Evolutionary conservation across 164 flowering plant species (phyloP), one percentile per base, ranked within the genome.

Genomic region (Platanus orientalis): DNA sequence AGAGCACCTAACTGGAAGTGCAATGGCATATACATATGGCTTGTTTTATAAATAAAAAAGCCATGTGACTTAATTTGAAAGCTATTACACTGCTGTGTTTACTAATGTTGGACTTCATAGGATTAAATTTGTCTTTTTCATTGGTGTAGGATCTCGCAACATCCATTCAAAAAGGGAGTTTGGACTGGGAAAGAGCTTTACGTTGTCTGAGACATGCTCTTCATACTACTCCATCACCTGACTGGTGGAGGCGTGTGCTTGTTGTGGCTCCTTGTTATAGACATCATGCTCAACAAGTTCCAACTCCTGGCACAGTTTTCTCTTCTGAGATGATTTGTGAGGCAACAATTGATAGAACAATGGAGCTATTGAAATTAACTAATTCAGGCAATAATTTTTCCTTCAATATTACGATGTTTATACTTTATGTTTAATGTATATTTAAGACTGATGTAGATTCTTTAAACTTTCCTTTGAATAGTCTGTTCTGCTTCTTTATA

Each of bases 231-330:
- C 99, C 99, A 69, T 95, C 99, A 48, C 97, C 97, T 30, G 99
- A 95, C 61, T 95, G 99, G 99, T 95, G 99, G 99, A 88, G 85
- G 70, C 93, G 99, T 51, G 96, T 95, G 69, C 87, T 95, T 64
- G 73, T 92, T 56, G 75, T 89, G 68, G 97, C 97, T 65, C 90
- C 99, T 62, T 80, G 85, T 73, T 83, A 91, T 66, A 81, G 86
- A 64, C 67, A 61, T 65, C 76, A 75, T 59, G 32, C 84, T 53
- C 95, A 83, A 65, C 75, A 70, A 70, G 75, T 47, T 51, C 78
- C 79, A 26, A 81, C 79, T 61, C 86, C 96, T 69, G 97, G 99
- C 67, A 96, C 96, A 65, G 97, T 95, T 64, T 91, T 94, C 68
- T 86, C 93, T 60, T 78, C 89, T 63, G 97, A 92, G 63, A 95